phyloP scores from a whole-genome alignment of 371 early-diverging fungal genomes.

The Zychaea mexicana region DNA sequence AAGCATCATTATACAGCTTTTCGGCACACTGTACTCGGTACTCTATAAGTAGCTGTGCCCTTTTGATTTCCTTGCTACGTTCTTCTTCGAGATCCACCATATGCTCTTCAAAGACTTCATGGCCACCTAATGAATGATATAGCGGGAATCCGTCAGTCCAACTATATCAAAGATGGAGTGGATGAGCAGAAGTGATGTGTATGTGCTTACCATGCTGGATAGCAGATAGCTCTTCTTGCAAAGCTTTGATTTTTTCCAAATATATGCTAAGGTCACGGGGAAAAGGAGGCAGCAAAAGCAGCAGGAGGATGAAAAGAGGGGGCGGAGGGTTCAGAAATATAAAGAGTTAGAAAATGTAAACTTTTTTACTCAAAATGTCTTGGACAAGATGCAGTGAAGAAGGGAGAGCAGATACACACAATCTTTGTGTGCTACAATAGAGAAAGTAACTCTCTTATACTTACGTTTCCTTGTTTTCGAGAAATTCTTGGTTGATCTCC shows the following conservation, averaged over 20 bases:
- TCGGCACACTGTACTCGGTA: constrained; percentile 16
- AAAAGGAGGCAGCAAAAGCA: neutral
- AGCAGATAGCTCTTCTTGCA: constrained; percentile 16
- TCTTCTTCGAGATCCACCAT: constrained; percentile 14
- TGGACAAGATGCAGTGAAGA: neutral
- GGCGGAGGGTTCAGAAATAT: neutral
- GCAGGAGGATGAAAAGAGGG: neutral
- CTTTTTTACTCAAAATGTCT: too few species aligned
- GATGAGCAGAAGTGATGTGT: neutral
- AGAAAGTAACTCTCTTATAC: neutral
- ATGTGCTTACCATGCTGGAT: constrained; percentile 16
- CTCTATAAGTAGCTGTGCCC: constrained; percentile 7
- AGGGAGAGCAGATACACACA: neutral
- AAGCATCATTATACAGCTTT: constrained; percentile 9
- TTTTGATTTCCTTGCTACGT: constrained; percentile 7
- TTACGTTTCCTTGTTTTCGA: constrained; percentile 20
- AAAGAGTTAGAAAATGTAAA: too few species aligned
- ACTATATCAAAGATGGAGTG: too few species aligned
- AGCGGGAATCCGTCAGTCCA: too few species aligned
- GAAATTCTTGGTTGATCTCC: constrained; percentile 16
- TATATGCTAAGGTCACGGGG: constrained; percentile 6
- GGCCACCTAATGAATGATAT: too few species aligned
- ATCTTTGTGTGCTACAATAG: neutral
- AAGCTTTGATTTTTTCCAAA: constrained; percentile 14
- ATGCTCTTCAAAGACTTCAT: constrained; percentile 14